phyloP scores from a whole-genome alignment of 352 stramenopile species.

The Pythium monospermum region DNA sequence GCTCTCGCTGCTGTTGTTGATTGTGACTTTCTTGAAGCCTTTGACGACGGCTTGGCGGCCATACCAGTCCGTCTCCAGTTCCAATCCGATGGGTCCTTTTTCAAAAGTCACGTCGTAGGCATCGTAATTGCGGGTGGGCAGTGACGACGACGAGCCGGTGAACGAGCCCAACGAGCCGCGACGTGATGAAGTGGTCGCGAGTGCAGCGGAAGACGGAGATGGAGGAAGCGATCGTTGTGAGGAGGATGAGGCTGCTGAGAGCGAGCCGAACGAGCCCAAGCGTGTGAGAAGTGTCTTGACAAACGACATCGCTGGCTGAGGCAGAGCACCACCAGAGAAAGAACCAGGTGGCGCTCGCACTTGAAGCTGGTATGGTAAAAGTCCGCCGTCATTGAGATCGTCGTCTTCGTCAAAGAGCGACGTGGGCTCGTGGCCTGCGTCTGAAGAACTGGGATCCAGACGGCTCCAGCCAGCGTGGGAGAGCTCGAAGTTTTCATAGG shows the following conservation, averaged over 20 bases:
- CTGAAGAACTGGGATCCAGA: background rate
- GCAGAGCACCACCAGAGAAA: no score
- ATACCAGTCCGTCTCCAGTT: constrained; percentile 76
- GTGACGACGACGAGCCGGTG: constrained; percentile 5
- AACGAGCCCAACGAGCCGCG: constrained; percentile 21
- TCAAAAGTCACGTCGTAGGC: constrained; percentile 69
- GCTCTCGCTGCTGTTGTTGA: constrained; percentile 42
- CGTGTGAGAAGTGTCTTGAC: constrained; percentile 15
- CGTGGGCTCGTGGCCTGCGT: constrained; percentile 9
- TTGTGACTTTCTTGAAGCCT: constrained; percentile 49
- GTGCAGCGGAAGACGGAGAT: no score
- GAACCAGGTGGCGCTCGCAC: background rate
- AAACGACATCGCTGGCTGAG: constrained; percentile 12
- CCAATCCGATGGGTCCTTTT: constrained; percentile 49
- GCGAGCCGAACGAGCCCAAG: constrained; percentile 15
- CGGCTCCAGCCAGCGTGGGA: constrained; percentile 11
- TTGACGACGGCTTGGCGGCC: constrained; percentile 67
- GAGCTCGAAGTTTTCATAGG: constrained; percentile 5
- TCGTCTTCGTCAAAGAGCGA: constrained; percentile 21
- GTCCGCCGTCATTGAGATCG: constrained; percentile 12
- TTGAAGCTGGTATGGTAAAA: constrained; percentile 12
- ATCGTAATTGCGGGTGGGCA: constrained; percentile 42
- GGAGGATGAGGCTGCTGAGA: constrained; percentile 5
- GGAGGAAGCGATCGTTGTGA: no score
- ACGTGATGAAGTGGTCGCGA: no score